phyloP scores from a whole-genome alignment of 2,329 filamentous ascomycete species.

The Penicillium sp. region DNA sequence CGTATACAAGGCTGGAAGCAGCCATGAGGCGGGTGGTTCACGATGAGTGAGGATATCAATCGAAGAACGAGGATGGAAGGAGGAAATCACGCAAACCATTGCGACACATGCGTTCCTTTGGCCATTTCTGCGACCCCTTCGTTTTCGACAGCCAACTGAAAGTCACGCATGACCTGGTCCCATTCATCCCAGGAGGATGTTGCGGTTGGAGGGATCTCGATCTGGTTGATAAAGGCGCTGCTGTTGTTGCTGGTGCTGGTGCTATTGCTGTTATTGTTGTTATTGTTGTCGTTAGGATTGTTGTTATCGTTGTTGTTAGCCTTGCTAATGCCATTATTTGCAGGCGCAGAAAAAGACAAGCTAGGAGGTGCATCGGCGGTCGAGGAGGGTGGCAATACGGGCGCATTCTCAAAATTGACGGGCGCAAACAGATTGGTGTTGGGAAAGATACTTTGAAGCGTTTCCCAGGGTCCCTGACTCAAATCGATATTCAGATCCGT shows the following conservation, averaged over 20 bases:
- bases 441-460: constrained; percentile 27
- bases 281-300: constrained; percentile 6
- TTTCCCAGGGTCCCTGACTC: constrained; percentile 19
- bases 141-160: constrained; percentile 32
- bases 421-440: constrained; percentile 21
- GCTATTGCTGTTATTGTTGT: constrained; percentile 9
- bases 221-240: constrained; percentile 10
- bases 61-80: too few species aligned
- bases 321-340: neutral
- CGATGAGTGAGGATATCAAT: too few species aligned
- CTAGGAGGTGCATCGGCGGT: constrained; percentile 6
- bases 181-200: constrained; percentile 31
- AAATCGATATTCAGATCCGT: constrained; percentile 21
- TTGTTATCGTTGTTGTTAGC: constrained; percentile 10
- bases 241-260: constrained; percentile 8
- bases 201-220: constrained; percentile 11
- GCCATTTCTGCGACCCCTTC: constrained; percentile 11
- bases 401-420: constrained; percentile 9
- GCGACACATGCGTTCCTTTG: constrained; percentile 20
- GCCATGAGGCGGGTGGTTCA: too few species aligned
- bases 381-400: constrained; percentile 6
- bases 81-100: constrained; percentile 24
- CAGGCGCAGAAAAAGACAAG: constrained; percentile 9
- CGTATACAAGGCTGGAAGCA: too few species aligned
- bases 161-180: constrained; percentile 36